Percentiles rank a stretch among this genome's conserved stretches.
Conservation (phyloP, 2,329 filamentous ascomycete species). For the Chaetomiaceae sp. region DNA sequence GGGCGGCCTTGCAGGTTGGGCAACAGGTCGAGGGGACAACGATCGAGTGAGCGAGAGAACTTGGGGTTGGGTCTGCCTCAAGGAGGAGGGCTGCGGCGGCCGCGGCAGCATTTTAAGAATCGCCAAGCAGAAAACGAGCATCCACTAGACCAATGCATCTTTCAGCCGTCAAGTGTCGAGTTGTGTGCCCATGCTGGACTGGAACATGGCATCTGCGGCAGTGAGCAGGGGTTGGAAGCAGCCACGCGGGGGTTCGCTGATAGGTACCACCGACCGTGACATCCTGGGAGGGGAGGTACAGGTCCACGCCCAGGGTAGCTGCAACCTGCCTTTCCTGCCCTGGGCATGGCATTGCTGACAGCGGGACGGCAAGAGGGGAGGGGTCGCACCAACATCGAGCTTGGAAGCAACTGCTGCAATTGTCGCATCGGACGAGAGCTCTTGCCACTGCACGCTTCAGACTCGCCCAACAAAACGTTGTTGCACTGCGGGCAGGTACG, state of each 20-base stretch:
- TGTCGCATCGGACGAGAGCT: neutral
- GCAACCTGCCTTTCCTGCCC: neutral
- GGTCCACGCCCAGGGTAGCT: neutral
- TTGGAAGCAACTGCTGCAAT: too few species aligned
- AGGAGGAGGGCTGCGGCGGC: neutral
- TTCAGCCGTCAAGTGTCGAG: conserved; percentile 11
- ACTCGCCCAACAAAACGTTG: too few species aligned
- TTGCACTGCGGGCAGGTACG: neutral
- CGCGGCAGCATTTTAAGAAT: conserved; percentile 7
- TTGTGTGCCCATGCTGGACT: neutral
- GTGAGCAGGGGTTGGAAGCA: conserved; percentile 1
- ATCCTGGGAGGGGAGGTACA: neutral
- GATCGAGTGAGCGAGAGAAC: too few species aligned
- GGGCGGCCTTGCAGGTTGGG: too few species aligned
- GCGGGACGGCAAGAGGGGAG: neutral
- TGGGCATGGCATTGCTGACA: neutral
- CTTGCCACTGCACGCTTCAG: too few species aligned
- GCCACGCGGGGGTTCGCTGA: conserved; percentile 15
- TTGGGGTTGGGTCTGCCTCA: too few species aligned
- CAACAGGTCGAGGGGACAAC: too few species aligned
- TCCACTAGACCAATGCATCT: conserved; percentile 14
- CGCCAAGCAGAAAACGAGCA: conserved; percentile 8
- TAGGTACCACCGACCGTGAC: neutral
- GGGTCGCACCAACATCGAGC: neutral
- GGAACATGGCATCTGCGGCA: conserved; percentile 9